Base-by-base conservation (phyloP, 768 basidiomycete species). In the Sistotremastrum suecicum region DNA sequence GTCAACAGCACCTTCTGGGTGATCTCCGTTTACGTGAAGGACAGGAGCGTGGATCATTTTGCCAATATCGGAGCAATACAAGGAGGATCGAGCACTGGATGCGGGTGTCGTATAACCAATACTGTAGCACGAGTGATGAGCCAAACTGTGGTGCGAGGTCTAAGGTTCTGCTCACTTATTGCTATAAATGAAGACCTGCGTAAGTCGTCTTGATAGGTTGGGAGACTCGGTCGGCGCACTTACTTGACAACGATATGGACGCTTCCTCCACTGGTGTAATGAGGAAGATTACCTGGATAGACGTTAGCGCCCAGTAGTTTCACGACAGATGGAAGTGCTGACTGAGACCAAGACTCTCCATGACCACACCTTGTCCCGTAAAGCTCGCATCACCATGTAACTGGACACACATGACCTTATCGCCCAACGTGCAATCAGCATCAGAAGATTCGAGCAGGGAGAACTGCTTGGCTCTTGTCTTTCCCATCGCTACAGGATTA, bases 21-120 rank as follows among this genome's bases (percentile, higher is more conserved):
- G 66, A 58, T 95, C 91, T 4, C 90, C 90, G 51, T 92, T 95
- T 48, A 91, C 87, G 50, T 94, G 91, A 12, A 94, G 58, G 3
- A 92, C 76, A 1, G 90, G 91, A 0, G 85, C 79, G 48, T 86
- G 82, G 53, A 91, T 80, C 82, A 86, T 87, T 63, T 92, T 92
- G 4, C 82, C 86, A 35, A 86, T 66, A 57, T 89, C 87, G 0
- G 86, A 86, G 56, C 85, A 90, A 56, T 95, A 95, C 34, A 85
- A 56, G 0, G 84, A 88, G 1, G 89, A 91, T 5, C 90, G 75
- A 9, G 86, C 84, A 42, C 72, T 75, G 0, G 84, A 78, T 0
- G 87, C 83, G 0, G 88, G 89, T 0, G 90, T 92, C 0, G 90
- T 92, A 53, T 92, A 94, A 28, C 90, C 90, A 48, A 94, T 87